A percentile compares a stretch with the other conserved stretches of the same genome.
These are phyloP conservation scores for Gracilaria gracilis DNA, from an alignment of 23 red algal genomes.

Conservation along the genomic window DNA sequence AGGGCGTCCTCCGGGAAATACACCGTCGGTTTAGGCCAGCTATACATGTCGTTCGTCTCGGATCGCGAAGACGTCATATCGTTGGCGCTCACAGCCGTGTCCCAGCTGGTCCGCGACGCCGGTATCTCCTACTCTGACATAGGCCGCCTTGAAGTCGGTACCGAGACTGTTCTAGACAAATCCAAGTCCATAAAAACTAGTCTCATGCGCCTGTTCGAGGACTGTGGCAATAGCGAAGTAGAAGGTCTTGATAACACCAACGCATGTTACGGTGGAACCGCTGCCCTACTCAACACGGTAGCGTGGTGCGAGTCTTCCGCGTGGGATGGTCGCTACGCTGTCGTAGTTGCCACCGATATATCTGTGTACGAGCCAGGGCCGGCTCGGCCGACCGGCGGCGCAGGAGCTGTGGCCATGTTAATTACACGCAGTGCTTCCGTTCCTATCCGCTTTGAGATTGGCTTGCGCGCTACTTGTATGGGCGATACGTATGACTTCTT, in stretches of 20 bases:
- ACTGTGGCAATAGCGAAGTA: slow-evolving; percentile 71
- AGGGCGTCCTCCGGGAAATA: slow-evolving; percentile 84
- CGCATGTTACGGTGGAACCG: slow-evolving; percentile 94
- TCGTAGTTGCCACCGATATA: slow-evolving; percentile 95
- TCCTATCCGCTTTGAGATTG: slow-evolving; percentile 82
- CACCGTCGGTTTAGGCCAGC: slow-evolving; percentile 92
- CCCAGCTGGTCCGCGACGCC: slow-evolving; percentile 63
- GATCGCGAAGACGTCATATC: slow-evolving; percentile 96
- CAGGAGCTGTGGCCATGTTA: slow-evolving; percentile 94
- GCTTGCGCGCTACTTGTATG: slow-evolving; percentile 77
- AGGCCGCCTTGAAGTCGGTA: slow-evolving; percentile 92
- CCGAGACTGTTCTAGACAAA: slow-evolving; percentile 89
- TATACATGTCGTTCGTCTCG: slow-evolving; percentile 90
- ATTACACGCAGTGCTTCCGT: slow-evolving; percentile 49
- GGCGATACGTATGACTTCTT: slow-evolving; percentile 94
- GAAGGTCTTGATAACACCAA: slow-evolving; percentile 95
- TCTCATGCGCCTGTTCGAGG: slow-evolving; percentile 93
- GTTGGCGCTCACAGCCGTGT: slow-evolving; percentile 82
- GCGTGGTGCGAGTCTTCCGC: slow-evolving; percentile 87
- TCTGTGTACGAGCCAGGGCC: slow-evolving; percentile 91
- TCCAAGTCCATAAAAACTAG: slow-evolving; percentile 94
- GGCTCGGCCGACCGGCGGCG: slow-evolving; percentile 88
- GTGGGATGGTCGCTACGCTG: slow-evolving; percentile 88
- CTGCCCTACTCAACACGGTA: slow-evolving; percentile 90
- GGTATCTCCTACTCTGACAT: slow-evolving; percentile 73